These are phyloP conservation scores for Cercospora zeina DNA, from an alignment of 2,329 filamentous ascomycete species.

Conservation along the genomic window DNA sequence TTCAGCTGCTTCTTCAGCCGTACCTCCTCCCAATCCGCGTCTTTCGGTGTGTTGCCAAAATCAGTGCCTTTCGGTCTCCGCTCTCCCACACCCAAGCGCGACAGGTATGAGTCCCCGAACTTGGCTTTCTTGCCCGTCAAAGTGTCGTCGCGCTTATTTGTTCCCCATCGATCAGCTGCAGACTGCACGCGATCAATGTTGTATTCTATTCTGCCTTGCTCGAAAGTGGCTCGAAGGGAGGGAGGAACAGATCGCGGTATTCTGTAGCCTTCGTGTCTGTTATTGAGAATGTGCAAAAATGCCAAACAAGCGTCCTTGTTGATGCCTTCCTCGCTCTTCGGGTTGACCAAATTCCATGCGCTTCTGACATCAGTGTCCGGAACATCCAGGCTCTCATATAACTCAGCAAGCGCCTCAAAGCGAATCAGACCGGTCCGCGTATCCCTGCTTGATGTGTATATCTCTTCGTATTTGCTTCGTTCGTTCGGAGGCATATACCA, in stretches of 20 bases:
- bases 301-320: conserved; percentile 93
- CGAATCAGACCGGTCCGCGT: conserved; percentile 68
- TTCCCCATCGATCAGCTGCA: conserved; percentile 74
- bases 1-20: conserved; percentile 87
- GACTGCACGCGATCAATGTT: conserved; percentile 72
- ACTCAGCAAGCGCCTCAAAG: conserved; percentile 76
- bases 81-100: conserved; percentile 73
- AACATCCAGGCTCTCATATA: conserved; percentile 79
- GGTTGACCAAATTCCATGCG: conserved; percentile 97
- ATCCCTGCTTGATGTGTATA: conserved; percentile 90
- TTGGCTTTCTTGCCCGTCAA: conserved; percentile 88
- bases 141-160: conserved; percentile 75
- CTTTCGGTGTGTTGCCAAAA: conserved; percentile 79
- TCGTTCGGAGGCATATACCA: conserved; percentile 98
- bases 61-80: conserved; percentile 84
- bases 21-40: conserved; percentile 96
- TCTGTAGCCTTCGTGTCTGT: conserved; percentile 90
- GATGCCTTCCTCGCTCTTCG: conserved; percentile 75
- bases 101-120: conserved; percentile 96
- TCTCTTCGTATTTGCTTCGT: conserved; percentile 93
- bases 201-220: conserved; percentile 96
- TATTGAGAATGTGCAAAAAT: conserved; percentile 95
- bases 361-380: conserved; percentile 79
- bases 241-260: conserved; percentile 90
- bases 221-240: conserved; percentile 86